Evolutionary conservation across 768 basidiomycete species (phyloP), one percentile per base, ranked within the genome.

Genomic region (Tulasnella sp.): DNA sequence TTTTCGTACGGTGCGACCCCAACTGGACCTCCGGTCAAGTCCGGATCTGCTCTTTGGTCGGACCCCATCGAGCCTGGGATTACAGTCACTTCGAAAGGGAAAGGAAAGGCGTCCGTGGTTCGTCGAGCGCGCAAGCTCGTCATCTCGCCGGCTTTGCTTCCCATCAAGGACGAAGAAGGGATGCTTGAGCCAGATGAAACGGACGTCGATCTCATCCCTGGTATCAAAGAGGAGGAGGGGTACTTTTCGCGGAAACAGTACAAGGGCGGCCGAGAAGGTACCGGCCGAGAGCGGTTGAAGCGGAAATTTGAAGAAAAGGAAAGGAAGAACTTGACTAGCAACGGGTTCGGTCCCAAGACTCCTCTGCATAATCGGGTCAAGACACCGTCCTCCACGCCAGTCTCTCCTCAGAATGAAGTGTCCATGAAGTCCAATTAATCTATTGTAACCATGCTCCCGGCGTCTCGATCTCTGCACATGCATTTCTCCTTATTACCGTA

Each of bases 131-230:
- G 41, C 35, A 41, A 52, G 34, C 22, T 74, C 42, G 17, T 66
- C 32, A 67, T 74, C n/a, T 74, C 73, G 37, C 73, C 73, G 11
- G 64, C 44, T 9, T 22, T 74, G 5, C 65, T 74, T 29, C 73
- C 73, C 8, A 62, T 65, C 62, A 52, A 39, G n/a, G 71, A 72
- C 29, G 59, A 52, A 26, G 44, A 29, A 29, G 69, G 2, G 16
- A 14, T 52, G n/a, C 22, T 22, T 63, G 71, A 63, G 44, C n/a
- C 19, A n/a, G 52, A 62, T 5, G 63, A 72, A 14, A 41, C 41
- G n/a, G 71, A 72, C 39, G 44, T 65, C 36, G 71, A 37, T 2
- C 37, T 72, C 11, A 47, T 63, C 1, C 37, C 71, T 29, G 71
- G 63, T 36, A 59, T 72, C 6, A 26, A 72, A 36, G 71, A 72